phyloP scores from a whole-genome alignment of 208 protist species.

The Trypanosoma vivax region DNA sequence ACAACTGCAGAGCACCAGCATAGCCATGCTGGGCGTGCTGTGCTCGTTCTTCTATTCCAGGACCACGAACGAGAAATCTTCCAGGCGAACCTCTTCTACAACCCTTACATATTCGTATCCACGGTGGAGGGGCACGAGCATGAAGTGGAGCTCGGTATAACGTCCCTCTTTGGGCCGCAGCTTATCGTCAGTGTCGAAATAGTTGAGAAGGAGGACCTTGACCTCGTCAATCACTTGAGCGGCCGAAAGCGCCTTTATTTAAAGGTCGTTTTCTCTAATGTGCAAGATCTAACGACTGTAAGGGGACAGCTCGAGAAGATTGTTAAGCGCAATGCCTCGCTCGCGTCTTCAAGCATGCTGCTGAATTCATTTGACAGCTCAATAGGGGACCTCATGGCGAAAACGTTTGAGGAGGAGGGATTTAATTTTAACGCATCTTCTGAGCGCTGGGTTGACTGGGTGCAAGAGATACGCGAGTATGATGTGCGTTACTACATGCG shows the following conservation, averaged over 20 bases:
- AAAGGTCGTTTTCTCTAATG: slow-evolving; percentile 94
- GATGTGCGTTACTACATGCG: slow-evolving; percentile 99
- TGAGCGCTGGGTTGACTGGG: slow-evolving; percentile 84
- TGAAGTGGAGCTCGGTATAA: slow-evolving; percentile 94
- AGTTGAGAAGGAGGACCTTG: slow-evolving; percentile 94
- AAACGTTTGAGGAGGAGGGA: slow-evolving; percentile 51
- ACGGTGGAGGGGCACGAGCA: slow-evolving; percentile 74
- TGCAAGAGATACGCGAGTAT: slow-evolving; percentile 98
- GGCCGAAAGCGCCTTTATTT: slow-evolving; percentile 89
- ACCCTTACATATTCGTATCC: slow-evolving; percentile 77
- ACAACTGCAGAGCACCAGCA: slow-evolving; percentile 18
- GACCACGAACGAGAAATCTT: slow-evolving; percentile 80
- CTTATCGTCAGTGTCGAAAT: slow-evolving; percentile 76
- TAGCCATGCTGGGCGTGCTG: slow-evolving; percentile 21
- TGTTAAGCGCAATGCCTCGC: slow-evolving; percentile 69
- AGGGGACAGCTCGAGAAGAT: slow-evolving; percentile 75
- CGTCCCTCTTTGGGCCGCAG: slow-evolving; percentile 80
- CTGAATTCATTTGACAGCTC: slow-evolving; percentile 51
- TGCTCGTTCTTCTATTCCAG: slow-evolving; percentile 75
- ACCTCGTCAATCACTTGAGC: slow-evolving; percentile 95
- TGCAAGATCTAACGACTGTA: slow-evolving; percentile 89
- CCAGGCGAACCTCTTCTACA: slow-evolving; percentile 58
- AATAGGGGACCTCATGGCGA: slow-evolving; percentile 64
- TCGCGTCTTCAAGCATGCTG: slow-evolving; percentile 29
- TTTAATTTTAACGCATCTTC: slow-evolving; percentile 21